Evolutionary conservation across 805 yeast genomes (phyloP).

Genomic region (Saccharomycopsis olivae): DNA sequence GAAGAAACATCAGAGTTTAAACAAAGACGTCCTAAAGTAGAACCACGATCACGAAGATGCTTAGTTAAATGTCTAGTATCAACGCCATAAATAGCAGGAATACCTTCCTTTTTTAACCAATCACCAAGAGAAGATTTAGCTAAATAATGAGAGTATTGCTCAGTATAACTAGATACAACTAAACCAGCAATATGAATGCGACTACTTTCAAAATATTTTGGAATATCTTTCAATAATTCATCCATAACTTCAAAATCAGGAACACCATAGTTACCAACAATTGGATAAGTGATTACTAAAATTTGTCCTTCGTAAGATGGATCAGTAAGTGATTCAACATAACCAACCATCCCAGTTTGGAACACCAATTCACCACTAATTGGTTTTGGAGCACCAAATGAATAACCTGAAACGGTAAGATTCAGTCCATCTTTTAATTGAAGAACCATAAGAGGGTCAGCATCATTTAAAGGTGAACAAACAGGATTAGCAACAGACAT

Average conservation of each 20-base stretch:
- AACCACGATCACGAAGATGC: slow-evolving; percentile 84
- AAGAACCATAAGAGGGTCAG: slow-evolving; percentile 75
- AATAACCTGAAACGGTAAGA: slow-evolving; percentile 80
- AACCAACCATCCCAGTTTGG: slow-evolving; percentile 99
- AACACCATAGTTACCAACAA: slow-evolving; percentile 98
- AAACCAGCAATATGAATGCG: slow-evolving; percentile 94
- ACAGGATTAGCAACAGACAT: slow-evolving; percentile 12
- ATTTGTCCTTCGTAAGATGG: slow-evolving; percentile 98
- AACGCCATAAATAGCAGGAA: slow-evolving; percentile 96
- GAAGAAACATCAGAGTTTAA: slow-evolving; percentile 25
- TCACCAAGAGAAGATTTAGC: slow-evolving; percentile 87
- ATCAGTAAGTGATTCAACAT: slow-evolving; percentile 95
- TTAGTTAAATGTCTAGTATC: slow-evolving; percentile 95
- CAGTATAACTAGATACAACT: slow-evolving; percentile 94
- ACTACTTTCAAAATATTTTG: slow-evolving; percentile 88
- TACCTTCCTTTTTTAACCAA: slow-evolving; percentile 85
- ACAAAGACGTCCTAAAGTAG: slow-evolving; percentile 83
- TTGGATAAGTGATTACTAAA: slow-evolving; percentile 89
- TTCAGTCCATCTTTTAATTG: slow-evolving; percentile 73
- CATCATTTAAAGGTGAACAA: slow-evolving; percentile 44
- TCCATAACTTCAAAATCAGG: slow-evolving; percentile 78
- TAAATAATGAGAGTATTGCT: slow-evolving; percentile 86
- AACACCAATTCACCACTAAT: slow-evolving; percentile 96
- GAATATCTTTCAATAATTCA: slow-evolving; percentile 63
- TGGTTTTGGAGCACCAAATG: slow-evolving; percentile 86